A percentile compares a stretch with the other conserved stretches of the same genome.
Evolutionary conservation across 306 rosid genomes (phyloP).

Genomic region (Ormosia emarginata): DNA sequence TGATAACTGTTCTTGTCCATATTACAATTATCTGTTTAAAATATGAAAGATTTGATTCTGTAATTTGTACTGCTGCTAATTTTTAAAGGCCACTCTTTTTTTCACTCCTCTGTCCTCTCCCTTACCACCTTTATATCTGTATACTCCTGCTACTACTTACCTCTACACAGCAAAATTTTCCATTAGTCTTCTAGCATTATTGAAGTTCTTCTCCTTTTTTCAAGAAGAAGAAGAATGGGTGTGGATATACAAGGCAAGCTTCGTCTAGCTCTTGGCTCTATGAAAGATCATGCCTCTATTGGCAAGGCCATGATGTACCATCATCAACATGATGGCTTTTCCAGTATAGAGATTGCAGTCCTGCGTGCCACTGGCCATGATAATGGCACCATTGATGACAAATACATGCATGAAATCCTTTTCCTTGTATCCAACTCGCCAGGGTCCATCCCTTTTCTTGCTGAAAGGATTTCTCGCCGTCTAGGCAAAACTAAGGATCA

Average conservation of each 20-base stretch:
- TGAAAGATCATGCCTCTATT: conserved; percentile 61
- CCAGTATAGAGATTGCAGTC: conserved; percentile 56
- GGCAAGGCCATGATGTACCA: conserved; percentile 57
- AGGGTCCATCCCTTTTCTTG: conserved; percentile 53
- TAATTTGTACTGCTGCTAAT: not conserved
- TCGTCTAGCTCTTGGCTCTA: conserved; percentile 42
- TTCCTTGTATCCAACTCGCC: conserved; percentile 54
- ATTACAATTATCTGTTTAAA: conserved; percentile 22
- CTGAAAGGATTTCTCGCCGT: conserved; percentile 52
- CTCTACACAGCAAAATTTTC: conserved; percentile 34
- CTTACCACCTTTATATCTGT: conserved; percentile 36
- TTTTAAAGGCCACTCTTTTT: conserved; percentile 13
- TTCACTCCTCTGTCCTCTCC: conserved; percentile 20
- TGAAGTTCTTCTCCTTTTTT: not conserved
- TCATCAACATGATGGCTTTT: conserved; percentile 41
- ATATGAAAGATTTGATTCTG: conserved; percentile 50
- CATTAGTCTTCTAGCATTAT: conserved; percentile 1
- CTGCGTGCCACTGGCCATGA: conserved; percentile 55
- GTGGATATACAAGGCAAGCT: conserved; percentile 51
- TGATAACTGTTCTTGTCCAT: conserved; percentile 35
- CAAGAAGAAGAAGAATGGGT: conserved; percentile 24
- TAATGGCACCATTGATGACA: conserved; percentile 53
- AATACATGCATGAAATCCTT: conserved; percentile 62
- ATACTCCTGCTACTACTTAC: not conserved
- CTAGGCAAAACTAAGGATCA: conserved; percentile 46